These are phyloP conservation scores for Paxillus rubicundulus DNA, from an alignment of 768 basidiomycete genomes.

Conservation along the genomic window DNA sequence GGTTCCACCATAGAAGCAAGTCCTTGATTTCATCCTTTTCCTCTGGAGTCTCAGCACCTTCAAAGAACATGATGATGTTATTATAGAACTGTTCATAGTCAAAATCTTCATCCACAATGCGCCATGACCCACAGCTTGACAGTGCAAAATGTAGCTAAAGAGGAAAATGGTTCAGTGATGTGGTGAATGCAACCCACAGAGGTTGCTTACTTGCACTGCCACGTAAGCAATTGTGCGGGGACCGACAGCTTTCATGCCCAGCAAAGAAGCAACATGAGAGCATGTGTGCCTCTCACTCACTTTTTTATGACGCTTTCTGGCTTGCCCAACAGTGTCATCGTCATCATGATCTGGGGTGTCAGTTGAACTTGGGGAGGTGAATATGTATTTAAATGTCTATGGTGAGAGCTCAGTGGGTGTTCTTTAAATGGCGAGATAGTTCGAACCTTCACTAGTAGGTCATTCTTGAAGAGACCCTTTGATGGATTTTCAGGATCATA, in stretches of 20 bases:
- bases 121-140: conserved; percentile 10
- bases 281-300: conserved; percentile 4
- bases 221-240: conserved; percentile 23
- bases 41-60: neutral
- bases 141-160: conserved; percentile 14
- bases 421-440: neutral
- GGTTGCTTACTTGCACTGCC: conserved; percentile 19
- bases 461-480: conserved; percentile 16
- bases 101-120: conserved; percentile 6
- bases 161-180: neutral
- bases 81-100: conserved; percentile 10
- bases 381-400: conserved; percentile 19
- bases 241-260: conserved; percentile 10
- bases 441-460: conserved; percentile 14
- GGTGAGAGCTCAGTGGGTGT: neutral
- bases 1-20: too few species aligned
- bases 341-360: neutral
- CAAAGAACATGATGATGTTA: conserved; percentile 12
- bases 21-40: neutral
- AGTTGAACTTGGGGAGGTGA: conserved; percentile 20
- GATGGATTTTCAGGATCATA: conserved; percentile 9
- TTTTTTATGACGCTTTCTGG: neutral
- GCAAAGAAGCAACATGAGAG: conserved; percentile 3
- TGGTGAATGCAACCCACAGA: neutral
- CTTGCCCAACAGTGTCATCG: neutral